A percentile compares a stretch with the other conserved stretches of the same genome.
These are phyloP conservation scores for Ascochyta fabae DNA, from an alignment of 2,329 filamentous ascomycete species.

Conservation along the genomic window DNA sequence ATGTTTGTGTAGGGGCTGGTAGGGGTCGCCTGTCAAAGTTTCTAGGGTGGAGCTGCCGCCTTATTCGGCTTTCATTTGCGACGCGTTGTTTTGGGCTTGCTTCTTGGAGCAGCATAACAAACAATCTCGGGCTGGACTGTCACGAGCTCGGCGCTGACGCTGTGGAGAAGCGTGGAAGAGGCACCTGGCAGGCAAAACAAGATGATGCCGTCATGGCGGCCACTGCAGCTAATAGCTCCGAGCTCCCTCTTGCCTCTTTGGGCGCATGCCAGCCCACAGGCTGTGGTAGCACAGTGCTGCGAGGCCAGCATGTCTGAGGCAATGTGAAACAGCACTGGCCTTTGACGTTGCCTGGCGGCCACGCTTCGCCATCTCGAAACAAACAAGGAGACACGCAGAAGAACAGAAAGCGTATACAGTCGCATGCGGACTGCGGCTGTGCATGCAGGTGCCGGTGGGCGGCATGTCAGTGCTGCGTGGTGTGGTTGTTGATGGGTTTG, in stretches of 20 bases:
- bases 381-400: constrained; percentile 12
- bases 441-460: constrained; percentile 7
- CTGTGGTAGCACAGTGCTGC: constrained; percentile 32
- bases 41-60: constrained; percentile 32
- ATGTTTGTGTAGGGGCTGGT: constrained; percentile 22
- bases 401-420: constrained; percentile 7
- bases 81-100: constrained; percentile 46
- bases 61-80: constrained; percentile 43
- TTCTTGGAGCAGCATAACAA: constrained; percentile 35
- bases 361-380: constrained; percentile 8
- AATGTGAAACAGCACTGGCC: constrained; percentile 28
- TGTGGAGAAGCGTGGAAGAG: constrained; percentile 5
- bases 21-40: constrained; percentile 39
- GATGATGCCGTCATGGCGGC: constrained; percentile 11
- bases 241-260: constrained; percentile 2
- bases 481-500: neutral
- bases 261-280: constrained; percentile 20
- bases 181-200: neutral
- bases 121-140: constrained; percentile 18
- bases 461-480: constrained; percentile 4
- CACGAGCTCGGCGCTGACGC: constrained; percentile 9
- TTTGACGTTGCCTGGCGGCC: constrained; percentile 12
- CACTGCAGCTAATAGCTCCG: constrained; percentile 11
- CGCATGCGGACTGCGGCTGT: constrained; percentile 3
- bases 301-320: constrained; percentile 23